Percentiles rank a stretch among this genome's conserved stretches.
These are phyloP conservation scores for Limnanthes douglasii DNA, from an alignment of 345 rosid species.

Conservation along the genomic window DNA sequence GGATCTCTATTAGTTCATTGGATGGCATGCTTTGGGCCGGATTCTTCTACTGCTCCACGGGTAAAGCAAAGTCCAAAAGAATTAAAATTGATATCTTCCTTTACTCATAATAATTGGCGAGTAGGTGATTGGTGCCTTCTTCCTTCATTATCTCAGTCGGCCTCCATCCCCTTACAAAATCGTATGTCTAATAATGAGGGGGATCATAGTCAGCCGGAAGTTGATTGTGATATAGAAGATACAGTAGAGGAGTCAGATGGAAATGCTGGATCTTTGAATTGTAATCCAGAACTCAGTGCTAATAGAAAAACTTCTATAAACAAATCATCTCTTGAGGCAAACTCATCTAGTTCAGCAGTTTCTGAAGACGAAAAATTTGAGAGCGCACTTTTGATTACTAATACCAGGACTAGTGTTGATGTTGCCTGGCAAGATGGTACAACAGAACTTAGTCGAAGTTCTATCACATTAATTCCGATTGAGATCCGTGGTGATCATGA, in stretches of 20 bases:
- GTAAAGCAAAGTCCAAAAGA: slow-evolving; percentile 67
- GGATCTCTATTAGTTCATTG: slow-evolving; percentile 59
- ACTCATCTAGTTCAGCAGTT: slow-evolving; percentile 17
- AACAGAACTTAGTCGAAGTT: slow-evolving; percentile 20
- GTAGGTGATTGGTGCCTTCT: slow-evolving; percentile 70
- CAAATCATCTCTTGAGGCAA: slow-evolving; percentile 12
- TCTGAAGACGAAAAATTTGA: slow-evolving; percentile 56
- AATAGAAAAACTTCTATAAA: too few relatives aligned
- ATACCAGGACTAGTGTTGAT: slow-evolving; percentile 38
- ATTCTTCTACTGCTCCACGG: slow-evolving; percentile 52
- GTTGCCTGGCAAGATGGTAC: slow-evolving; percentile 70
- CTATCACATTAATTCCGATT: slow-evolving; percentile 46
- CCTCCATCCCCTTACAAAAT: slow-evolving; percentile 18
- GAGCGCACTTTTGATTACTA: slow-evolving; percentile 46
- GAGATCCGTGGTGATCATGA: slow-evolving; percentile 83
- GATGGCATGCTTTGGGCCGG: slow-evolving; percentile 63
- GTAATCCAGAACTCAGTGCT: slow-evolving; percentile 16
- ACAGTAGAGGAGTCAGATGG: slow-evolving; percentile 27
- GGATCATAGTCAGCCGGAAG: slow-evolving; percentile 16
- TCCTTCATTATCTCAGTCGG: slow-evolving; percentile 18
- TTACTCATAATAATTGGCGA: slow-evolving; percentile 65
- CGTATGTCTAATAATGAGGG: slow-evolving; percentile 20
- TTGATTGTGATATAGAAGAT: slow-evolving; percentile 24
- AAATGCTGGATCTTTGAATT: slow-evolving; percentile 16
- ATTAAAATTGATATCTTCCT: slow-evolving; percentile 46